Evolutionary conservation across 2,329 filamentous ascomycete species (phyloP).

Genomic region (Huntiella omanensis): DNA sequence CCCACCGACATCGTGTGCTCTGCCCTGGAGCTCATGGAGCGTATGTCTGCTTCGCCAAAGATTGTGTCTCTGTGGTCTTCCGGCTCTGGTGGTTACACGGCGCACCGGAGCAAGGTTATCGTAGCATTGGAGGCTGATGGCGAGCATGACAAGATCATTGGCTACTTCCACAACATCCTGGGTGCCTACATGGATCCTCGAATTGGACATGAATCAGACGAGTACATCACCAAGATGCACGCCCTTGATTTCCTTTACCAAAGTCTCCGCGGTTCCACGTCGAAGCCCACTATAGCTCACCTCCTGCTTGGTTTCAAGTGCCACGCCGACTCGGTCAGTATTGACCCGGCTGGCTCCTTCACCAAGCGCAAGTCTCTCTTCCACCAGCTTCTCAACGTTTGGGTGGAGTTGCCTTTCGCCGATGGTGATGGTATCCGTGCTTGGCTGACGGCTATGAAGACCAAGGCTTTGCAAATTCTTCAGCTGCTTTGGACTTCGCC

Average conservation of each 20-base stretch:
- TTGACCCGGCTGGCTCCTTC: constrained; percentile 53
- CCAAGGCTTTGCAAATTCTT: constrained; percentile 53
- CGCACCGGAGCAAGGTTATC: constrained; percentile 63
- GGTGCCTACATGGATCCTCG: constrained; percentile 53
- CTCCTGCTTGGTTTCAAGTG: constrained; percentile 76
- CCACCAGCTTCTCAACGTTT: constrained; percentile 58
- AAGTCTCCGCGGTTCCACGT: constrained; percentile 55
- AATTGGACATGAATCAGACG: constrained; percentile 46
- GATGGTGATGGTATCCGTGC: constrained; percentile 41
- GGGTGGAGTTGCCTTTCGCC: constrained; percentile 47
- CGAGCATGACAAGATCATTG: constrained; percentile 53
- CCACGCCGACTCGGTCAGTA: constrained; percentile 46
- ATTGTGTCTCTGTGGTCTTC: constrained; percentile 50
- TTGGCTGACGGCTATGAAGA: constrained; percentile 52
- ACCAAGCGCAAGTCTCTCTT: constrained; percentile 57
- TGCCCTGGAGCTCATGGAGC: constrained; percentile 67
- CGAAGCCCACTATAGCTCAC: constrained; percentile 75
- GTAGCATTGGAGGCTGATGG: constrained; percentile 71
- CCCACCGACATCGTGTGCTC: constrained; percentile 64
- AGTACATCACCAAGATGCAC: constrained; percentile 65
- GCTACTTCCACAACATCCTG: constrained; percentile 9
- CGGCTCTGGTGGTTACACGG: constrained; percentile 14
- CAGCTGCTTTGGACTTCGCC: constrained; percentile 69
- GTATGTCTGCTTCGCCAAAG: constrained; percentile 66
- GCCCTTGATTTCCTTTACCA: constrained; percentile 73